A percentile compares a stretch with the other conserved stretches of the same genome.
These are phyloP conservation scores for Sophora flavescens DNA, from an alignment of 306 rosid genomes.

Conservation along the genomic window DNA sequence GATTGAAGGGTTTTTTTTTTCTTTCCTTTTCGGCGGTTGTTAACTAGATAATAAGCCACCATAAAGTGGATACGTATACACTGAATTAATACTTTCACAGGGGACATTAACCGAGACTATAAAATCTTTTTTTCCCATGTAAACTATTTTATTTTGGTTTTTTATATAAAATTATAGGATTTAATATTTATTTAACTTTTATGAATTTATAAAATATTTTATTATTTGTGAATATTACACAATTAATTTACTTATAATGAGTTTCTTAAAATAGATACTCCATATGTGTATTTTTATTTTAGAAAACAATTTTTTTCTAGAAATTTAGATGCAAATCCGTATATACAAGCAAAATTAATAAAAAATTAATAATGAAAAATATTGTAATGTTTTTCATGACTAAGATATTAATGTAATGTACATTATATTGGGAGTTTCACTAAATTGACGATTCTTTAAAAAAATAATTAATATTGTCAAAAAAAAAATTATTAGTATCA, in stretches of 20 bases:
- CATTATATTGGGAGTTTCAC: neutral
- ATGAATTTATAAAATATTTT: neutral
- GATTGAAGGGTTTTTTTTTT: neutral
- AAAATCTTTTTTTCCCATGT: neutral
- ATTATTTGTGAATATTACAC: neutral
- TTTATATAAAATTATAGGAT: neutral
- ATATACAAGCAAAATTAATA: neutral
- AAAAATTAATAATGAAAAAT: neutral
- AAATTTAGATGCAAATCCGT: neutral
- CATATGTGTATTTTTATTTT: neutral
- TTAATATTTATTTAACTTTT: neutral
- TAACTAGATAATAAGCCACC: neutral
- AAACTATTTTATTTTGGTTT: no score
- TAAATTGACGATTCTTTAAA: no score
- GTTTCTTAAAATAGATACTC: no score
- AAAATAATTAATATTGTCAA: no score
- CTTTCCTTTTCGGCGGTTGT: neutral
- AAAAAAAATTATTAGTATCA: no score
- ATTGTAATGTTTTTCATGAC: neutral
- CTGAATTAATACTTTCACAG: neutral
- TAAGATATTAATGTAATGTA: neutral
- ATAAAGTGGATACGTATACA: conserved; percentile 15
- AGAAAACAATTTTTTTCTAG: neutral
- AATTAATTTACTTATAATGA: neutral
- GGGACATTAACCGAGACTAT: neutral